Percentiles rank a stretch among this genome's conserved stretches.
Evolutionary conservation across 768 basidiomycete genomes (phyloP).

Genomic region (Lactifluus volemus): DNA sequence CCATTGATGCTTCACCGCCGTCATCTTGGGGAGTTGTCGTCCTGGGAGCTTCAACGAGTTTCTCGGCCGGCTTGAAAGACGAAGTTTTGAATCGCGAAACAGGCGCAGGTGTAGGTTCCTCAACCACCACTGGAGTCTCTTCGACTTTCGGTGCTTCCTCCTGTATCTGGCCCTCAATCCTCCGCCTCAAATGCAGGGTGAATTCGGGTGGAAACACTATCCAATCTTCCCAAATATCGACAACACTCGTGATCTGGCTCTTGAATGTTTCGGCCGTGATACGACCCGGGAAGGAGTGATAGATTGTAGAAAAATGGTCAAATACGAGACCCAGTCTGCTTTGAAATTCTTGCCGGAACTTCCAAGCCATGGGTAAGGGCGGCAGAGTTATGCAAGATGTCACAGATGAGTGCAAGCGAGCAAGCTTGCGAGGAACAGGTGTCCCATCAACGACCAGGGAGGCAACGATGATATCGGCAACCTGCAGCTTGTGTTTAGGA

Average conservation of each 20-base stretch:
- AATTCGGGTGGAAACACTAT: conserved; percentile 91
- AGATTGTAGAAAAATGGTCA: conserved; percentile 89
- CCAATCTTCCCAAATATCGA: conserved; percentile 99
- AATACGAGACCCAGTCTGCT: conserved; percentile 87
- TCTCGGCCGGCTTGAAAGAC: conserved; percentile 65
- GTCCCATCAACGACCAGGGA: conserved; percentile 88
- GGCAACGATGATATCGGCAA: conserved; percentile 82
- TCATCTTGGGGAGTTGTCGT: conserved; percentile 24
- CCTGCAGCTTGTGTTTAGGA: conserved; percentile 34
- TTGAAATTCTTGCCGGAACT: conserved; percentile 93
- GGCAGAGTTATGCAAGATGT: conserved; percentile 96
- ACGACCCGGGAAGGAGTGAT: conserved; percentile 90
- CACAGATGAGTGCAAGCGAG: conserved; percentile 93
- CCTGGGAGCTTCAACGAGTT: conserved; percentile 24
- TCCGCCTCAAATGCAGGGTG: conserved; percentile 57
- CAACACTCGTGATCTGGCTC: conserved; percentile 77
- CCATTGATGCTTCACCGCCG: conserved; percentile 35
- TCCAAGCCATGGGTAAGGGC: conserved; percentile 95
- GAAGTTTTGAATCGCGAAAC: conserved; percentile 68
- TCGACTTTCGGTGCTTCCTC: conserved; percentile 21
- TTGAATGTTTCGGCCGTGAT: conserved; percentile 97
- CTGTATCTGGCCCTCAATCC: conserved; percentile 58
- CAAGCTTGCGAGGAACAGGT: conserved; percentile 94
- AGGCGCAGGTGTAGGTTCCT: conserved; percentile 25
- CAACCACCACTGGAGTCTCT: conserved; percentile 21